Percentiles rank a stretch among this genome's conserved stretches.
Evolutionary conservation across 116 monocot species (phyloP).

Genomic region (Dioscorea cayenensis): DNA sequence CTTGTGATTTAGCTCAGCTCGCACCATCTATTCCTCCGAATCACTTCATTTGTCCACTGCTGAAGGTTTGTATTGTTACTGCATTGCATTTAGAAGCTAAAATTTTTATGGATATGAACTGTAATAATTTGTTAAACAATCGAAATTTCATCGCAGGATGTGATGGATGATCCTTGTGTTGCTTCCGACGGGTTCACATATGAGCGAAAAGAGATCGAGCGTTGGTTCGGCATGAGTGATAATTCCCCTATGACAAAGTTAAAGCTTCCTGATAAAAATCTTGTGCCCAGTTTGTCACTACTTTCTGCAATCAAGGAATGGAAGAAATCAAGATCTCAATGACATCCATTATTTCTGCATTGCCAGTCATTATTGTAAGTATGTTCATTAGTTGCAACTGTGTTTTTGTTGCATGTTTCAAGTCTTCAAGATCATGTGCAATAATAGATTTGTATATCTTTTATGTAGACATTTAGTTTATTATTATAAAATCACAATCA

Average conservation of each 20-base stretch:
- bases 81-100: background rate
- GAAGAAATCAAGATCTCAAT: slow-evolving; percentile 26
- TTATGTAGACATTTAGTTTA: too few relatives aligned
- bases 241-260: slow-evolving; percentile 68
- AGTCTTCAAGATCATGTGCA: too few relatives aligned
- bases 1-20: background rate
- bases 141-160: slow-evolving; percentile 27
- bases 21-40: slow-evolving; percentile 19
- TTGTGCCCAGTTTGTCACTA: slow-evolving; percentile 57
- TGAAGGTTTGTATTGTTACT: slow-evolving; percentile 24
- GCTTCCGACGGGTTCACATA: slow-evolving; percentile 82
- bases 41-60: slow-evolving; percentile 63
- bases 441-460: too few relatives aligned
- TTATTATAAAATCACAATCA: too few relatives aligned
- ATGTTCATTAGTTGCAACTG: background rate
- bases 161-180: slow-evolving; percentile 77
- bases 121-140: background rate
- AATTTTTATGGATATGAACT: too few relatives aligned
- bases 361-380: too few relatives aligned
- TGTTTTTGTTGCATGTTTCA: background rate
- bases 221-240: slow-evolving; percentile 45
- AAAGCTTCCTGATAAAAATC: slow-evolving; percentile 32
- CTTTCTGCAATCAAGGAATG: slow-evolving; percentile 64
- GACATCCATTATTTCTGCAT: background rate
- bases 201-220: slow-evolving; percentile 55